Evolutionary conservation across 768 basidiomycete species (phyloP).

Genomic region (Xerocomus spinulosus): DNA sequence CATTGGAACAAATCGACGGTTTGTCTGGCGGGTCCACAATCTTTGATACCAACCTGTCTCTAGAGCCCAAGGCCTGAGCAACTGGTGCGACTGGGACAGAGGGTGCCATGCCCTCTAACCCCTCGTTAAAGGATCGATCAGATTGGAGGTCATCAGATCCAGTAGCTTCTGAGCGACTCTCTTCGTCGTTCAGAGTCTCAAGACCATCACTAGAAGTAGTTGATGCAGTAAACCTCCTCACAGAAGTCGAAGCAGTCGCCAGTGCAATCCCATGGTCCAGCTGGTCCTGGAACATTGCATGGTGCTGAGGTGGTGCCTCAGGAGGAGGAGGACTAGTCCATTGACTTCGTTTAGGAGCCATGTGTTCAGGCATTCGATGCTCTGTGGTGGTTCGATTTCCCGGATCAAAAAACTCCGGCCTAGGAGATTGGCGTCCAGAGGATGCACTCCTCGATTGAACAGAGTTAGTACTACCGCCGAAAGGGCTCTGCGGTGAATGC

Average conservation of each 20-base stretch:
- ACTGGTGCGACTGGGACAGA: slow-evolving; percentile 9
- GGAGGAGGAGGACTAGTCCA: slow-evolving; percentile 86
- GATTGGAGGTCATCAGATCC: slow-evolving; percentile 71
- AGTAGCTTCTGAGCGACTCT: slow-evolving; percentile 50
- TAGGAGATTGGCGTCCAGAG: slow-evolving; percentile 52
- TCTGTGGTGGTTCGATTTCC: slow-evolving; percentile 30
- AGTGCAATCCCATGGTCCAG: slow-evolving; percentile 63
- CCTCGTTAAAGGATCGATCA: slow-evolving; percentile 61
- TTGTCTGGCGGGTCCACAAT: slow-evolving; percentile 6
- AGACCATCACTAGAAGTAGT: slow-evolving; percentile 56
- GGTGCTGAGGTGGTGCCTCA: slow-evolving; percentile 65
- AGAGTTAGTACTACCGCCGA: slow-evolving; percentile 60
- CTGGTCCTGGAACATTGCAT: slow-evolving; percentile 60
- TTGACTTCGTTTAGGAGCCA: slow-evolving; percentile 75
- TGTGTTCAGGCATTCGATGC: slow-evolving; percentile 54
- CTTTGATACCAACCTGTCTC: slow-evolving; percentile 26
- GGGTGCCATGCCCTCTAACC: slow-evolving; percentile 25
- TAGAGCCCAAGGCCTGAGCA: slow-evolving; percentile 10
- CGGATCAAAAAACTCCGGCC: slow-evolving; percentile 43
- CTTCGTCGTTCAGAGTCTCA: slow-evolving; percentile 65
- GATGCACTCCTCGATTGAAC: slow-evolving; percentile 44
- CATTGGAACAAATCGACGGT: neutral
- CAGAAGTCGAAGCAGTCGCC: slow-evolving; percentile 60
- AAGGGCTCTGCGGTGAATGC: slow-evolving; percentile 63
- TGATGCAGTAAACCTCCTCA: slow-evolving; percentile 48